These are phyloP conservation scores for Amanita thiersii DNA, from an alignment of 768 basidiomycete species.

Conservation along the genomic window DNA sequence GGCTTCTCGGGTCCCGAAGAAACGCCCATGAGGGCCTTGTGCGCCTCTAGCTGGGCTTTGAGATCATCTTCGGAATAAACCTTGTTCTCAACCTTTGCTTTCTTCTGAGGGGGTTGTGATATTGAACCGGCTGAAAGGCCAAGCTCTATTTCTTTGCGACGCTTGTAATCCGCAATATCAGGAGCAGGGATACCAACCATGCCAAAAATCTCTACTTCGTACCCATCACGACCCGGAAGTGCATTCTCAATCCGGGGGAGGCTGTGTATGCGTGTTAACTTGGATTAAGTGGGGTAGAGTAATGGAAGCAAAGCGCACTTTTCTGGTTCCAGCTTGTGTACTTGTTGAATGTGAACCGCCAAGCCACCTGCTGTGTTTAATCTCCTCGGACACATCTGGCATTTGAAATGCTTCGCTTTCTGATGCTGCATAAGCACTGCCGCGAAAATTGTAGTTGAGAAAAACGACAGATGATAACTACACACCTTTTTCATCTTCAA, in stretches of 20 bases:
- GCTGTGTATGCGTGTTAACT: constrained; percentile 22
- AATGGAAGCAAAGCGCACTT: constrained; percentile 37
- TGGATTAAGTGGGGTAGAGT: background rate
- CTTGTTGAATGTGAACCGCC: constrained; percentile 97
- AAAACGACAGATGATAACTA: constrained; percentile 9
- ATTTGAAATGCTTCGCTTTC: constrained; percentile 99
- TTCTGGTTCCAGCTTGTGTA: constrained; percentile 98
- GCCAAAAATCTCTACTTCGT: constrained; percentile 98
- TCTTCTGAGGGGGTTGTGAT: constrained; percentile 72
- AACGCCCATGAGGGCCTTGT: constrained; percentile 86
- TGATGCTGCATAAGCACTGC: constrained; percentile 97
- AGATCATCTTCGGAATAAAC: constrained; percentile 79
- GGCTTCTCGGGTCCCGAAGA: constrained; percentile 29
- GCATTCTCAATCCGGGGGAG: constrained; percentile 94
- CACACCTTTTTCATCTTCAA: constrained; percentile 97
- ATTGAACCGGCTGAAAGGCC: constrained; percentile 79
- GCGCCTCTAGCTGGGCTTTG: constrained; percentile 76
- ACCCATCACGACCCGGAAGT: constrained; percentile 91
- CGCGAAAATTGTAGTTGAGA: constrained; percentile 1
- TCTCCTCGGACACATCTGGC: constrained; percentile 89
- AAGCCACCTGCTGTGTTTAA: constrained; percentile 97
- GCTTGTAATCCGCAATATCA: constrained; percentile 92
- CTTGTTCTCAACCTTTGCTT: constrained; percentile 73
- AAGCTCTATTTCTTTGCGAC: constrained; percentile 89
- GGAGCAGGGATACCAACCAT: constrained; percentile 98